phyloP scores from a whole-genome alignment of 176 grass and related monocot species.

The Ampelocalamus luodianensis region DNA sequence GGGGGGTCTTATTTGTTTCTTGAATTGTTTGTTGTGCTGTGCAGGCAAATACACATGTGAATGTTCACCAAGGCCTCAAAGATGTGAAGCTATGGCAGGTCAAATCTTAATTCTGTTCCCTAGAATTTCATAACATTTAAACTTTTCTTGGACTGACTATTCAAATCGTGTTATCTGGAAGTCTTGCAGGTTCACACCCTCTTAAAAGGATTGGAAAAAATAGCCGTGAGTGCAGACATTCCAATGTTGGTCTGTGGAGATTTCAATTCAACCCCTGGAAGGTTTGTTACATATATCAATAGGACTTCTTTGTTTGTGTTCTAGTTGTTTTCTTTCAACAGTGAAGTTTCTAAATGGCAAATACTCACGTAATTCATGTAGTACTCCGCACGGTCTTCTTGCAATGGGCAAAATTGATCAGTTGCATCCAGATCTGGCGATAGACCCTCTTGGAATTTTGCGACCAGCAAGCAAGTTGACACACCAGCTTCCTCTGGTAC shows the following conservation, averaged over 20 bases:
- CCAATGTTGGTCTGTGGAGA: slow-evolving; percentile 96
- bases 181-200: slow-evolving; percentile 76
- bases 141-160: slow-evolving; percentile 19
- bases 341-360: slow-evolving; percentile 31
- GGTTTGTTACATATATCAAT: slow-evolving; percentile 46
- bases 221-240: slow-evolving; percentile 91
- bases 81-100: slow-evolving; percentile 99
- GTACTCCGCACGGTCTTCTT: slow-evolving; percentile 79
- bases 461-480: slow-evolving; percentile 75
- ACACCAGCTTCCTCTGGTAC: slow-evolving; percentile 90
- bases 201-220: slow-evolving; percentile 92
- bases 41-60: slow-evolving; percentile 91
- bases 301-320: slow-evolving; percentile 14
- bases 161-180: slow-evolving; percentile 11
- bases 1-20: slow-evolving; percentile 24
- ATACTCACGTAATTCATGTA: slow-evolving; percentile 40
- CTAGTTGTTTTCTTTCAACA: background rate
- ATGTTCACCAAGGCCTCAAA: slow-evolving; percentile 79
- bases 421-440: slow-evolving; percentile 75
- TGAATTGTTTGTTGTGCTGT: slow-evolving; percentile 34
- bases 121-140: slow-evolving; percentile 17
- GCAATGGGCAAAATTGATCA: slow-evolving; percentile 82
- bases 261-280: slow-evolving; percentile 89
- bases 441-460: slow-evolving; percentile 81
- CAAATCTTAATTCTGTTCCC: slow-evolving; percentile 26